Percentiles rank a stretch among this genome's conserved stretches.
These are phyloP conservation scores for Corniculantispora saksenae DNA, from an alignment of 2,329 filamentous ascomycete genomes.

Conservation along the genomic window DNA sequence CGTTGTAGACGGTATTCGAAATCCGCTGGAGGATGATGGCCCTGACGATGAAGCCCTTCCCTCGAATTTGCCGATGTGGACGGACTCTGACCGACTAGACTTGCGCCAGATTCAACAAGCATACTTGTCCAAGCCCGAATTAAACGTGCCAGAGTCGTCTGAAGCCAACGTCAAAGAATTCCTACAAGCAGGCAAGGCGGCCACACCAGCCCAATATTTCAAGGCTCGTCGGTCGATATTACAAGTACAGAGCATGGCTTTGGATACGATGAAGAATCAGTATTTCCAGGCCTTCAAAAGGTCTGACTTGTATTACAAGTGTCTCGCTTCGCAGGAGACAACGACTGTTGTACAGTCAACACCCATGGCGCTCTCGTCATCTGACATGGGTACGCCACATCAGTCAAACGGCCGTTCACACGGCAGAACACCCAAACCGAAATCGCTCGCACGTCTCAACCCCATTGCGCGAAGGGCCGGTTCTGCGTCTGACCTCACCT, in stretches of 20 bases:
- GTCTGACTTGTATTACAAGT: conserved; percentile 95
- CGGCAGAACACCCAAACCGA: conserved; percentile 47
- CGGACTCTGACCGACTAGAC: conserved; percentile 80
- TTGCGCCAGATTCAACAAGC: conserved; percentile 88
- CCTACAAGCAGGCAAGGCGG: conserved; percentile 72
- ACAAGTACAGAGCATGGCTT: conserved; percentile 75
- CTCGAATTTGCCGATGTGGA: conserved; percentile 68
- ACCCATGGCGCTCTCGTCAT: conserved; percentile 24
- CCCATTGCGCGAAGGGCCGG: conserved; percentile 45
- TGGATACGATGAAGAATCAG: conserved; percentile 79
- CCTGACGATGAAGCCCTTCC: conserved; percentile 64
- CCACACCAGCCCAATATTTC: conserved; percentile 79
- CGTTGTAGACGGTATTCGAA: conserved; percentile 93
- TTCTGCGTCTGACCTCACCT: conserved; percentile 51
- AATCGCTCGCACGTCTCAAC: conserved; percentile 45
- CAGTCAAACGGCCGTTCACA: conserved; percentile 26
- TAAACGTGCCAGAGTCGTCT: conserved; percentile 72
- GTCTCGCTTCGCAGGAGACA: conserved; percentile 82
- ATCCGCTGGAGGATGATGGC: conserved; percentile 82
- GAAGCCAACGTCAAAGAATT: conserved; percentile 74
- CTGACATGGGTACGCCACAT: conserved; percentile 15
- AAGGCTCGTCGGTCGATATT: conserved; percentile 80
- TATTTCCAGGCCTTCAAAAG: conserved; percentile 86
- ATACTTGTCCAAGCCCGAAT: conserved; percentile 79
- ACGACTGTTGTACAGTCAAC: conserved; percentile 36